Base-by-base conservation (phyloP, 2,329 filamentous ascomycete genomes). In the Seiridium unicorne region DNA sequence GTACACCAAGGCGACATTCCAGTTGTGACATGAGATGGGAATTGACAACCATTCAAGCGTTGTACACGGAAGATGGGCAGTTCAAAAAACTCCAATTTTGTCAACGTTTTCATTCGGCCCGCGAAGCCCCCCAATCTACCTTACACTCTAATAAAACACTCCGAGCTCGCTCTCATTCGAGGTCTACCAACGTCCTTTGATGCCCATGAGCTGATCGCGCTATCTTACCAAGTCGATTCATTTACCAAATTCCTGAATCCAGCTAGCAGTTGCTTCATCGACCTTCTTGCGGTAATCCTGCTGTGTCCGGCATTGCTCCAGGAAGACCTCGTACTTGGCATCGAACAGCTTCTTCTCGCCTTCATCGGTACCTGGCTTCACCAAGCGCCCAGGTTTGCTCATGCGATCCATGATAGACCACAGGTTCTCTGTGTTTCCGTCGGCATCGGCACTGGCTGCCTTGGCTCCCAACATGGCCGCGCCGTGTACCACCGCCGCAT, bases 351-450 rank as follows among this genome's bases (percentile, higher is more conserved):
- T 86, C 81, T 90, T 93, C 81, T 97, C 89, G 9, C 84, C 84
- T 61, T 79, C 77, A 72, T 96, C 86, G 57, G 81, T 85, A 31
- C 87, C 87, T 0, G 94, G 93, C 74, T 88, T 83, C 2, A 97
- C 89, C 54, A 93, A 85, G 69, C 89, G 91, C 38, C 94, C 95
- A 7, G 92, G 90, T 82, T 97, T 97, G 79, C 91, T 96, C 89
- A 97, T 95, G 60, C 93, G 87, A 74, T 96, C 92, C 95, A 99
- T 99, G 73, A 99, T 97, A 67, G 88, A 86, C 95, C 95, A 99
- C 63, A 99, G 80, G 46, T 90, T 86, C 79, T 97, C 93, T 0
- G 91, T 93, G 69, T 89, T 88, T 49, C 92, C 91, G 8, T 90
- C 83, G 44, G 83, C 82, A 69, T 90, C 88, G 38, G 90, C 89